Evolutionary conservation across 805 yeast species (phyloP), one percentile per base, ranked within the genome.

Genomic region (Kazachstania viticola): DNA sequence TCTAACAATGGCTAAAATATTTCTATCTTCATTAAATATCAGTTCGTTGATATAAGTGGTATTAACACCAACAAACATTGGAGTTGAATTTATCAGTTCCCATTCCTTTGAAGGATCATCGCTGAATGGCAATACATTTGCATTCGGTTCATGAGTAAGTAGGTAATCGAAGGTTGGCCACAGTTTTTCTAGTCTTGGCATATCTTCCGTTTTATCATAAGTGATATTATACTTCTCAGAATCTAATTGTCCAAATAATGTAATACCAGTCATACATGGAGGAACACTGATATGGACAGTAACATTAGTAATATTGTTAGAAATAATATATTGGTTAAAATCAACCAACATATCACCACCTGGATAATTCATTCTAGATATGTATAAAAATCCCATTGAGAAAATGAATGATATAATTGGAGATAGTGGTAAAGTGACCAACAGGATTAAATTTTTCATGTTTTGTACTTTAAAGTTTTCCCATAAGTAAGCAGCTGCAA

Each of bases 251-350:
- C 77, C 77, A 58, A 88, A 88, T 32, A 72, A 63, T 3, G 87
- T 71, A 4, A 75, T 77, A 7, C 97, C 97, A 1, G 88, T 74
- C 91, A 83, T 84, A 46, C 94, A 82, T 0, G 88, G 68, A 0
- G 80, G 71, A 3, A 78, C 76, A 45, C 81, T 93, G 59, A 83
- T 58, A 53, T 87, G 94, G 8, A 87, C 73, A 0, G 64, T 54
- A 7, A 39, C 40, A 12, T 49, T 36, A 11, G 49, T 44, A 3
- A 51, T 37, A 17, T 49, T 45, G 17, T 48, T 46, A 4, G 38
- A 31, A 7, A 58, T 31, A 17, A 69, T 44, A 26, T 60, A 49
- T 8, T 61, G 44, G 45, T 83, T 79, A 36, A 80, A 64, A 15
- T 47, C 46, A 12, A 49, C 38, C 21, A 85, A 56, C 1, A 95